Evolutionary conservation across 441 rosid species (phyloP).

Genomic region (Capsella rubella): DNA sequence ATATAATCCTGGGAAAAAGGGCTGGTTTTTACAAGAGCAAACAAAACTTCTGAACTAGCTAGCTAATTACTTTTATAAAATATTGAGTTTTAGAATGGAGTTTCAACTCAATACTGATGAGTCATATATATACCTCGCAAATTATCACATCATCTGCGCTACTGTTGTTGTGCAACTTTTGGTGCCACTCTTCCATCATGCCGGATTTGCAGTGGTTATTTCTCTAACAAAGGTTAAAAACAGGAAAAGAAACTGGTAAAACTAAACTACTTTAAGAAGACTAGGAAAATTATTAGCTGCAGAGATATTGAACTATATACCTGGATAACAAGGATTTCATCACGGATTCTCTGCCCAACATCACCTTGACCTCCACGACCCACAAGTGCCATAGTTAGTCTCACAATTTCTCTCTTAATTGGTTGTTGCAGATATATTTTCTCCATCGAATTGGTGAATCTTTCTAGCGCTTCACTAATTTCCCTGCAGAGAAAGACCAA

Average conservation of each 20-base stretch:
- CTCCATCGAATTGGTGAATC: slow-evolving; percentile 63
- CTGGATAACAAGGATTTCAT: slow-evolving; percentile 75
- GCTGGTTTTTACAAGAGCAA: slow-evolving; percentile 14
- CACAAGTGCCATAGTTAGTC: slow-evolving; percentile 64
- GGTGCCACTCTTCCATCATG: slow-evolving; percentile 92
- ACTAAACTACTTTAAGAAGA: slow-evolving; percentile 4
- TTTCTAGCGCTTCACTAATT: slow-evolving; percentile 78
- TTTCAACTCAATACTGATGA: no score
- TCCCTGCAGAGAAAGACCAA: slow-evolving; percentile 49
- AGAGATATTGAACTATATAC: slow-evolving; percentile 39
- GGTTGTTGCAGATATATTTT: slow-evolving; percentile 60
- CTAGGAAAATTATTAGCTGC: slow-evolving; percentile 28
- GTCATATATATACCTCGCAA: slow-evolving; percentile 57
- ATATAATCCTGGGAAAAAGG: slow-evolving; percentile 27
- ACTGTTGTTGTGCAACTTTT: slow-evolving; percentile 77
- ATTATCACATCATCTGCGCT: slow-evolving; percentile 78
- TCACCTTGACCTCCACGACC: slow-evolving; percentile 82
- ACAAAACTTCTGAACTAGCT: background rate
- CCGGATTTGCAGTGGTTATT: slow-evolving; percentile 71
- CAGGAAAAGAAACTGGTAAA: slow-evolving; percentile 9
- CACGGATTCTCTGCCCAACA: slow-evolving; percentile 79
- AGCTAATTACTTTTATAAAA: no score
- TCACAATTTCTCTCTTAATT: slow-evolving; percentile 58
- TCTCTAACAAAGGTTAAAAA: slow-evolving; percentile 51
- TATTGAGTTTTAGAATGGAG: no score